Conservation (phyloP, 306 rosid genomes). For the Hippophae gyantsensis region DNA sequence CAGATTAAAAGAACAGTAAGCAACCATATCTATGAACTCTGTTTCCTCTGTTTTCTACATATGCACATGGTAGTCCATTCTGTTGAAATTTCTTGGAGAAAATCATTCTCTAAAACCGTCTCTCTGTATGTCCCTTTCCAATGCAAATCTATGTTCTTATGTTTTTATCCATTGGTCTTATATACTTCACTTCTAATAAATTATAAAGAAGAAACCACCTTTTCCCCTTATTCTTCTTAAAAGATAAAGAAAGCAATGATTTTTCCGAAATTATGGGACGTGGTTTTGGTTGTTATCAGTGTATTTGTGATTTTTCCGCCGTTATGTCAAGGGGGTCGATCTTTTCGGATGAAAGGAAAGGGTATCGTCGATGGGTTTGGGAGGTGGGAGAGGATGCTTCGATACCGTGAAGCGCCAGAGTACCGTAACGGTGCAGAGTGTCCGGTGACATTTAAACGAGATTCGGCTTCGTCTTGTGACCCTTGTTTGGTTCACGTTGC, state of each 20-base stretch:
- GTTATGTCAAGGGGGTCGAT: conserved; percentile 50
- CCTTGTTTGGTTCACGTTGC: conserved; percentile 64
- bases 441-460: conserved; percentile 18
- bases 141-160: neutral
- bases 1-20: too few relatives aligned
- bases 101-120: conserved; percentile 1
- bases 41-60: too few relatives aligned
- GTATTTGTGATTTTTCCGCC: conserved; percentile 24
- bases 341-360: conserved; percentile 24
- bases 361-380: neutral
- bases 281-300: conserved; percentile 30
- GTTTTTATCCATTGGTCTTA: too few relatives aligned
- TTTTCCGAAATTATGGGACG: conserved; percentile 22
- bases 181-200: neutral
- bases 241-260: conserved; percentile 20
- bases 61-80: too few relatives aligned
- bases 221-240: conserved; percentile 3
- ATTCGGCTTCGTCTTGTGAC: conserved; percentile 35
- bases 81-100: too few relatives aligned
- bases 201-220: conserved; percentile 3
- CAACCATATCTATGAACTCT: too few relatives aligned
- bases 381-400: neutral
- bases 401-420: conserved; percentile 61
- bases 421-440: conserved; percentile 70
- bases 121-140: neutral